These are phyloP conservation scores for Pseudevernia furfuracea DNA, from an alignment of 495 filamentous ascomycete species.

Conservation along the genomic window DNA sequence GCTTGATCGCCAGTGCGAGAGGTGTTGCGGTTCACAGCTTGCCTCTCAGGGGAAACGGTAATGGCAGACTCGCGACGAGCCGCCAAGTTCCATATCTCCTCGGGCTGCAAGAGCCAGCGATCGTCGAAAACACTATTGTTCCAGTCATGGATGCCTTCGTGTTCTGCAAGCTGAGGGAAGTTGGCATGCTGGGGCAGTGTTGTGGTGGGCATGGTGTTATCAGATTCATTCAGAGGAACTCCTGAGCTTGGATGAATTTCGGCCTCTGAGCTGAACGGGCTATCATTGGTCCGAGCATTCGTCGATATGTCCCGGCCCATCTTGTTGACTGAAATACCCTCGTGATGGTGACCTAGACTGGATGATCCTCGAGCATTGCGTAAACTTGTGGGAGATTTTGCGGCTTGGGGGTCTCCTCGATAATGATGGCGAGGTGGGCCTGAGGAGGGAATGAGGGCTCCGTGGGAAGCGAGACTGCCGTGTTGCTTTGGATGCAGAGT, in stretches of 20 bases:
- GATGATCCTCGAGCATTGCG: neutral
- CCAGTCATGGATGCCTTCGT: slow-evolving; percentile 15
- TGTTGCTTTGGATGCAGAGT: neutral
- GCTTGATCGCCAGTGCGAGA: neutral
- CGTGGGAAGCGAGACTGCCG: neutral
- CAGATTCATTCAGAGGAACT: neutral
- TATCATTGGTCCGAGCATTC: neutral
- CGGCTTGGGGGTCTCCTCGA: neutral
- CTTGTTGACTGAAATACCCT: neutral
- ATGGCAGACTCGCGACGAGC: neutral
- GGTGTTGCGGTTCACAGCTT: neutral
- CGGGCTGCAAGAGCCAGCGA: slow-evolving; percentile 19
- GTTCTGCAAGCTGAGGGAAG: slow-evolving; percentile 19
- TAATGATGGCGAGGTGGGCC: neutral
- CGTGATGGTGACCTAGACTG: neutral
- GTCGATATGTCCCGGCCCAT: neutral
- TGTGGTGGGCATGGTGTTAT: slow-evolving; percentile 2
- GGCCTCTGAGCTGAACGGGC: slow-evolving; percentile 6
- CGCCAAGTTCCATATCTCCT: slow-evolving; percentile 12
- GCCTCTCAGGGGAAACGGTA: slow-evolving; percentile 6
- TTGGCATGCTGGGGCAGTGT: slow-evolving; percentile 12
- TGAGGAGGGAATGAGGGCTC: neutral
- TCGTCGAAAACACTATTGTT: slow-evolving; percentile 22
- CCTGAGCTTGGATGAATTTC: slow-evolving; percentile 9
- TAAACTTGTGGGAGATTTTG: neutral